Percentiles rank a stretch among this genome's conserved stretches.
phyloP scores from a whole-genome alignment of 1,284 basidiomycete species.

The Cryptococcus wingfieldii region DNA sequence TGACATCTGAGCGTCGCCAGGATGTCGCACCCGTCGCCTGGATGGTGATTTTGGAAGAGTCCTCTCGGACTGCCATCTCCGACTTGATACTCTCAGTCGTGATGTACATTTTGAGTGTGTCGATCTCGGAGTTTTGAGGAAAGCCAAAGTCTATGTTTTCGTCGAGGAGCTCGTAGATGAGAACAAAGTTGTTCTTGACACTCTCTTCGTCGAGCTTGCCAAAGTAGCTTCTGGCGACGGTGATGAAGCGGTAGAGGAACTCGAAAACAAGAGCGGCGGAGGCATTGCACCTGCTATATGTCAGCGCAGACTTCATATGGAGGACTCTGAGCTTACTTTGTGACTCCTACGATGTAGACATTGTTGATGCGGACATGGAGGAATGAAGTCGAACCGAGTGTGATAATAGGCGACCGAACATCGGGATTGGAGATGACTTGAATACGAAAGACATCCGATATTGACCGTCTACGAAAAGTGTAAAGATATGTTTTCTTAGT shows the following conservation, averaged over 20 bases:
- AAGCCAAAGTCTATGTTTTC: constrained; percentile 99
- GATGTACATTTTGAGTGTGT: constrained; percentile 96
- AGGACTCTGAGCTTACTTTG: constrained; percentile 63
- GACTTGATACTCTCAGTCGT: constrained; percentile 95
- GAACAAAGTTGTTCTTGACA: constrained; percentile 97
- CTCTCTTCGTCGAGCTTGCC: constrained; percentile 96
- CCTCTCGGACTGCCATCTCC: constrained; percentile 69
- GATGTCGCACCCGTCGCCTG: constrained; percentile 93
- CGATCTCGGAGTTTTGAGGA: constrained; percentile 98
- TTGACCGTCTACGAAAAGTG: constrained; percentile 69
- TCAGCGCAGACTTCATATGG: neutral
- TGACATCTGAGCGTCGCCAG: constrained; percentile 89
- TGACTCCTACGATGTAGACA: constrained; percentile 88
- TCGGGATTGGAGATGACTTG: constrained; percentile 97
- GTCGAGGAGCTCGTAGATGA: constrained; percentile 93
- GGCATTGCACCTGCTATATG: constrained; percentile 70
- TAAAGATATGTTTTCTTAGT: neutral
- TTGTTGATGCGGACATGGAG: constrained; percentile 95
- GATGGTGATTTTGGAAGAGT: constrained; percentile 90
- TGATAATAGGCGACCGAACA: constrained; percentile 94
- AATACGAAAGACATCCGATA: constrained; percentile 93
- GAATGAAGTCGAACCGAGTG: constrained; percentile 93
- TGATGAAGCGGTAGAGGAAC: constrained; percentile 92
- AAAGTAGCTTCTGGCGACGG: constrained; percentile 90
- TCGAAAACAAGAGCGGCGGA: constrained; percentile 98